Base-by-base conservation (phyloP, 2,329 filamentous ascomycete species). In the Pseudocercospora crystallina region DNA sequence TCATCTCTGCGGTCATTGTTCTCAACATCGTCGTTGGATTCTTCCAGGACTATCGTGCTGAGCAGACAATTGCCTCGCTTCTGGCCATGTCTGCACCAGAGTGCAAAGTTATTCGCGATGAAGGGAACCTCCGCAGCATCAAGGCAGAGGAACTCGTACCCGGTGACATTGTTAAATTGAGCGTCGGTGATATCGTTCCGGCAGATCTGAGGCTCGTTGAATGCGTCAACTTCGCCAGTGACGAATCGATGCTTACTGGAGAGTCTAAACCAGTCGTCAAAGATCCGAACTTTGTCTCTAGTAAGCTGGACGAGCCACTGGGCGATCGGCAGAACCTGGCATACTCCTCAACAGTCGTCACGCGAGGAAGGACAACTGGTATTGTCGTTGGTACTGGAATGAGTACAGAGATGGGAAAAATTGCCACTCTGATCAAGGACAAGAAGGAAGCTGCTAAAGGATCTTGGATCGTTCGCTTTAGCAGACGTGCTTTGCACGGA, bases 141-240 rank as follows among this genome's bases (percentile, higher is more conserved):
- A 76, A 79, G 7, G 79, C 80, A 20, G 74, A 76, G 5, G 77
- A 83, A 43, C 73, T 88, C 33, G 84, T 88, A 37, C 79, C 78
- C 44, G 87, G 86, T 47, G 86, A 89, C 58, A 69, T 89, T 43
- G 81, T 83, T 12, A 78, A 82, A 55, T 65, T 83, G 45, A 79
- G 77, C 57, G 77, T 81, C 36, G 86, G 86, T 57, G 85, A 87
- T 65, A 82, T 86, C 41, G 77, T 88, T 32, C 84, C 86, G 4
- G 86, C 85, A 31, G 86, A 89, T 69, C 71, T 88, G 47, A 53
- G 71, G 17, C 66, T 80, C 1, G 68, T 84, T 51, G 79, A 85
- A 54, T 80, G 80, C 49, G 82, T 90, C 70, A 92, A 92, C 67
- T 75, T 90, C 54, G 87, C 87, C 45, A 86, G 84, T 48, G 87